A percentile compares a stretch with the other conserved stretches of the same genome.
phyloP scores from a whole-genome alignment of 1,284 basidiomycete species.

The Anthracocystis walkeri region DNA sequence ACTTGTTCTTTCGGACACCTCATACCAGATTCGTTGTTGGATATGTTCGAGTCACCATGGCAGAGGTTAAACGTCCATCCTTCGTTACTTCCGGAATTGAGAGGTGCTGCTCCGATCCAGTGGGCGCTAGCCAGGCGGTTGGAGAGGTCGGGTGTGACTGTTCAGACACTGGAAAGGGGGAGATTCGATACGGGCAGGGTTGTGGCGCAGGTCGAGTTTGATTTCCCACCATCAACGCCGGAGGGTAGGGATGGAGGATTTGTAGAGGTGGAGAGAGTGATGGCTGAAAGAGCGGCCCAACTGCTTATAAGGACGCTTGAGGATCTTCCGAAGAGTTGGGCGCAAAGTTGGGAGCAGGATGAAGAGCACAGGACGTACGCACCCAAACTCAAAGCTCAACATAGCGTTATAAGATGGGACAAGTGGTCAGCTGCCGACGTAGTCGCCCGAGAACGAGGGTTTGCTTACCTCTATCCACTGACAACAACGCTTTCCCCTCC shows the following conservation, averaged over 20 bases:
- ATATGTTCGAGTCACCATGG: conserved; percentile 74
- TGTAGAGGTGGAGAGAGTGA: conserved; percentile 73
- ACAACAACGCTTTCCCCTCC: conserved; percentile 28
- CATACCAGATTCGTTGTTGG: conserved; percentile 77
- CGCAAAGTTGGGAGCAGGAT: conserved; percentile 62
- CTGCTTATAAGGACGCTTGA: conserved; percentile 80
- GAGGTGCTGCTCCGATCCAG: conserved; percentile 93
- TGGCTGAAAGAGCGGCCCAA: conserved; percentile 78
- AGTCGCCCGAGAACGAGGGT: conserved; percentile 53
- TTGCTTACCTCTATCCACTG: conserved; percentile 53
- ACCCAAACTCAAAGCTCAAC: conserved; percentile 49
- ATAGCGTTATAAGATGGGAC: conserved; percentile 48
- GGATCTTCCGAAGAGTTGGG: conserved; percentile 74
- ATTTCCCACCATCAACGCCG: conserved; percentile 71
- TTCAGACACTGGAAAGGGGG: conserved; percentile 55
- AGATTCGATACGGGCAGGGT: conserved; percentile 56
- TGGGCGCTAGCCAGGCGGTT: conserved; percentile 75
- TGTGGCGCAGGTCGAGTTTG: conserved; percentile 61
- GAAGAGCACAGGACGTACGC: conserved; percentile 35
- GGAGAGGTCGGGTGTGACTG: conserved; percentile 48
- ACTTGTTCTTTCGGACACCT: conserved; percentile 95
- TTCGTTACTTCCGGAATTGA: conserved; percentile 85
- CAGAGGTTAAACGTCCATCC: conserved; percentile 91
- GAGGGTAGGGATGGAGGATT: conserved; percentile 74
- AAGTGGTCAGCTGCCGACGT: conserved; percentile 46